Evolutionary conservation across 164 flowering plant species (phyloP).

Genomic region (Euptelea pleiosperma): DNA sequence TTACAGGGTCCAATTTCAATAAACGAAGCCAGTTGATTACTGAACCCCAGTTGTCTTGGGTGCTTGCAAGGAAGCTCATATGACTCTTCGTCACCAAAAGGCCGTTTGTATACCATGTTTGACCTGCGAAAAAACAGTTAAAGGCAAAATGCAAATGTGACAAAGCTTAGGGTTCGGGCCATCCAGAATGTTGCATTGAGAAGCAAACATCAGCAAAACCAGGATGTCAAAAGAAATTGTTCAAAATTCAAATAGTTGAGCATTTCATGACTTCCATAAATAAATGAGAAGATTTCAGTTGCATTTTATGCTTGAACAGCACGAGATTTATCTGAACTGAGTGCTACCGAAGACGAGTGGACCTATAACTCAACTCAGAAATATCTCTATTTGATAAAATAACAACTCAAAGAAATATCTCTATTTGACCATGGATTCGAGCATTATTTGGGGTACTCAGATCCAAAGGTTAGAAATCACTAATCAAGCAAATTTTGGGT

Average conservation of each 20-base stretch:
- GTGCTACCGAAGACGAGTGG: no score
- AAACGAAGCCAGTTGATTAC: slow-evolving; percentile 16
- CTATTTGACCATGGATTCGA: no score
- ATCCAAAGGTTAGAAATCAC: no score
- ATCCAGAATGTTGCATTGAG: neutral
- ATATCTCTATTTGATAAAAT: no score
- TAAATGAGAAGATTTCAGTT: neutral
- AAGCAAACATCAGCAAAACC: neutral
- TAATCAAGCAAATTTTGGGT: no score
- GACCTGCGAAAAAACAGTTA: slow-evolving; percentile 22
- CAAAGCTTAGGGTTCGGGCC: neutral
- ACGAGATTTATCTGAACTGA: no score
- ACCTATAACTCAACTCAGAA: no score
- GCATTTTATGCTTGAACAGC: no score
- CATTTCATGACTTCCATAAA: neutral
- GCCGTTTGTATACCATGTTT: slow-evolving; percentile 48
- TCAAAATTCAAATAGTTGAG: neutral
- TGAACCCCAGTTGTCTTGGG: slow-evolving; percentile 17
- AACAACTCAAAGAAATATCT: no score
- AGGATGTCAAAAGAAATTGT: neutral
- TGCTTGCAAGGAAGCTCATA: slow-evolving; percentile 29
- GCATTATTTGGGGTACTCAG: no score
- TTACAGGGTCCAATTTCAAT: slow-evolving; percentile 7
- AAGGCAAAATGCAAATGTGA: neutral
- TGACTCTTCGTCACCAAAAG: slow-evolving; percentile 33